Percentiles rank a stretch among this genome's conserved stretches.
phyloP scores from a whole-genome alignment of 169 alveolate genomes.

The Eimeria falciformis region DNA sequence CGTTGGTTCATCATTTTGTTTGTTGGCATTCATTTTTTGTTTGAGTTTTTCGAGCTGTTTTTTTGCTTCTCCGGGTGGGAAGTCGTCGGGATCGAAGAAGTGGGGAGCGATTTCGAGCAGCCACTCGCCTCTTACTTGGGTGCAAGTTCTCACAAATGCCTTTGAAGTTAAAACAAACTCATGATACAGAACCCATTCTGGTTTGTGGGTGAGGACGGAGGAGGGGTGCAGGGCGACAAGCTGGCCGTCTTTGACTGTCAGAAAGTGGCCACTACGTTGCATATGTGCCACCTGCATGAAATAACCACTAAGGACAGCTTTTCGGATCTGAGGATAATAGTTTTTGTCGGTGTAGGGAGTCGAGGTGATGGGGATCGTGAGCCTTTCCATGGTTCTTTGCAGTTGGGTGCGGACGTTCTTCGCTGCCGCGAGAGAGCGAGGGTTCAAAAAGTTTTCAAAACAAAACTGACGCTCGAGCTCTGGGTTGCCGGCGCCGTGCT shows the following conservation, averaged over 20 bases:
- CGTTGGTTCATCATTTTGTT: not conserved
- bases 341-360: conserved; percentile 78
- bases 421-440: conserved; percentile 89
- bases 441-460: conserved; percentile 90
- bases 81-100: conserved; percentile 90
- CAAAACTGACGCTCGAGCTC: conserved; percentile 91
- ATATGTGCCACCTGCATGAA: conserved; percentile 82
- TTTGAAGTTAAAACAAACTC: conserved; percentile 98
- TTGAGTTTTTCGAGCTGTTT: conserved; percentile 20
- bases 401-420: conserved; percentile 94
- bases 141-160: conserved; percentile 96
- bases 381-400: conserved; percentile 83
- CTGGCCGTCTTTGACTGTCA: conserved; percentile 97
- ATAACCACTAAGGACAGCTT: conserved; percentile 76
- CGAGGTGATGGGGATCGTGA: conserved; percentile 69
- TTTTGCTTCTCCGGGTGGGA: conserved; percentile 81
- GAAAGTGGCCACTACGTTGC: conserved; percentile 90
- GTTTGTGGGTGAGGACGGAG: conserved; percentile 94
- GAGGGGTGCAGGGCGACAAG: conserved; percentile 99
- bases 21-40: not conserved
- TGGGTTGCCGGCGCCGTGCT: conserved; percentile 83
- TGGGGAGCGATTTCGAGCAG: conserved; percentile 92
- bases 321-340: conserved; percentile 80
- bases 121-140: conserved; percentile 95
- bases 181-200: conserved; percentile 91